These are phyloP conservation scores for Colletotrichum simmondsii DNA, from an alignment of 2,329 filamentous ascomycete species.

Conservation along the genomic window DNA sequence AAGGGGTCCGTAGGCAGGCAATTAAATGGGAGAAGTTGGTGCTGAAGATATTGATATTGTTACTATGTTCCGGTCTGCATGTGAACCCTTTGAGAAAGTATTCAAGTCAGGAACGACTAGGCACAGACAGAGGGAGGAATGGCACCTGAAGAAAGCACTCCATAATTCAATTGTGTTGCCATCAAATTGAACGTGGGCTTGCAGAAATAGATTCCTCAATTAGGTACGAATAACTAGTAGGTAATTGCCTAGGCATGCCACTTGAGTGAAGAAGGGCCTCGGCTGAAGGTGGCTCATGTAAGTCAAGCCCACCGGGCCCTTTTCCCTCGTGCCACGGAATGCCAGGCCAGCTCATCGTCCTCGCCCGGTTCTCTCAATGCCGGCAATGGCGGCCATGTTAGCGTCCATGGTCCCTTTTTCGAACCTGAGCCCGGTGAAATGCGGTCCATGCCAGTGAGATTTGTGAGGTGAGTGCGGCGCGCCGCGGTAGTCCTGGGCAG, in stretches of 20 bases:
- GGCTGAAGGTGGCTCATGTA: slow-evolving; percentile 15
- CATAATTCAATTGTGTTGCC: too few species aligned
- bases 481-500: too few species aligned
- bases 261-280: slow-evolving; percentile 5
- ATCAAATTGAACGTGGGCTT: slow-evolving; percentile 19
- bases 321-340: slow-evolving; percentile 8
- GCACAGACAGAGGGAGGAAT: background rate
- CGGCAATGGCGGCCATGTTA: slow-evolving; percentile 22
- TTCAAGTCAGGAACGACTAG: background rate
- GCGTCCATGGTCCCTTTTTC: background rate
- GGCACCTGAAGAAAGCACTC: background rate
- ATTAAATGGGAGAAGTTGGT: background rate
- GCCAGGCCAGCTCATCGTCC: slow-evolving; percentile 4
- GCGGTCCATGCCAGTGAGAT: slow-evolving; percentile 5
- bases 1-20: background rate
- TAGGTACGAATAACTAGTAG: background rate
- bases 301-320: slow-evolving; percentile 8
- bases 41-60: background rate
- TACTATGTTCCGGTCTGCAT: background rate
- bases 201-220: background rate
- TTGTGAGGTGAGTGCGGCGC: too few species aligned
- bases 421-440: background rate
- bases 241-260: background rate
- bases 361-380: background rate
- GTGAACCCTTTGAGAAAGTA: background rate